Evolutionary conservation across 73 alveolate genomes (phyloP), one percentile per base, ranked within the genome.

Genomic region (Blepharisma stoltei): DNA sequence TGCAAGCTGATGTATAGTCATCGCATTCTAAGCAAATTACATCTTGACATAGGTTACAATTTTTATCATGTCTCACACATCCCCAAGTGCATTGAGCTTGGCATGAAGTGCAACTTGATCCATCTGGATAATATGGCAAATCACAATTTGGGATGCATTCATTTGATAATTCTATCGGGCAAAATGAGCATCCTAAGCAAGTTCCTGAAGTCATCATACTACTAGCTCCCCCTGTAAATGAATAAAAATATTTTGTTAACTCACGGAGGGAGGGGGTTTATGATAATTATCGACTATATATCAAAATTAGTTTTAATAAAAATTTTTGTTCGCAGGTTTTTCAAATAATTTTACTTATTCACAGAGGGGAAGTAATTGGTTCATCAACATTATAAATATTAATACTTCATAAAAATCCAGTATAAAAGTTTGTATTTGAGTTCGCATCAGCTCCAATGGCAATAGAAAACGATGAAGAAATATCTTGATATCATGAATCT

Each of bases 21-120:
- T n/a, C 23, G 5, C 73, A 60, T 2, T 1, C 38, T 20, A 14
- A 14, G 23, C 73, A 60, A 2, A 14, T 14, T 8, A 60, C 23
- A 25, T 60, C 73, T 8, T 60, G 18, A 5, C 73, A 60, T 8
- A 60, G 47, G 45, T 60, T 60, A 38, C 73, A 60, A 18, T 25
- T 60, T 20, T 60, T 60, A 60, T 60, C 73, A 18, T n/a, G 46
- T 25, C 73, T 14, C 46, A 60, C 73, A 60, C 73, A 60, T 1
- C 73, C 73, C 18, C 11, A 8, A 1, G 73, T 1, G 5, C 73
- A 60, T n/a, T 14, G 14, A 60, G 49, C 11, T 14, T 60, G 38
- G 46, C 73, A 60, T 14, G 37, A 8, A 2, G 2, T n/a, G 23
- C 73, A 60, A 5, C 73, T 60, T 32, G 41, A 32, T 20, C 73